Evolutionary conservation across 306 rosid species (phyloP).

Genomic region (Prunus salicina): DNA sequence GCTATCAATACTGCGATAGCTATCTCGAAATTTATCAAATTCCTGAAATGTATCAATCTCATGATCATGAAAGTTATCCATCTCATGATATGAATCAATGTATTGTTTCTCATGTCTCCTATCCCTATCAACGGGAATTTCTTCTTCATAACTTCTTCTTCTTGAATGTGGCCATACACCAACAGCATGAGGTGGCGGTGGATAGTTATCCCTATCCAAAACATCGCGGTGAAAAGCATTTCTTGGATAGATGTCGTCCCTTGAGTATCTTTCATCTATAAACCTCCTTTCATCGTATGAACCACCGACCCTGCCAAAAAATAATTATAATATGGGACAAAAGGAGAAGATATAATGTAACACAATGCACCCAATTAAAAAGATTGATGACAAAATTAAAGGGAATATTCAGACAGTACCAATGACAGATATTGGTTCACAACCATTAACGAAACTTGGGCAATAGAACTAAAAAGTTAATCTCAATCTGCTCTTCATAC

Average conservation of each 20-base stretch:
- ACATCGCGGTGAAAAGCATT: constrained; percentile 63
- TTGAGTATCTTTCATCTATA: constrained; percentile 78
- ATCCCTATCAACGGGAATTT: constrained; percentile 68
- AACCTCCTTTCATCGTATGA: constrained; percentile 81
- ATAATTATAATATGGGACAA: constrained; percentile 44
- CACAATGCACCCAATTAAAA: constrained; percentile 22
- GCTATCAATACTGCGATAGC: constrained; percentile 53
- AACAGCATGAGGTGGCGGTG: constrained; percentile 58
- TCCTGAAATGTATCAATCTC: constrained; percentile 61
- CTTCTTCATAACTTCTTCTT: constrained; percentile 79
- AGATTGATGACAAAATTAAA: constrained; percentile 15
- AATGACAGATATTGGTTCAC: not conserved
- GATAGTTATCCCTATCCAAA: constrained; percentile 74
- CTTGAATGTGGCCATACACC: constrained; percentile 83
- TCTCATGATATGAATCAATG: constrained; percentile 58
- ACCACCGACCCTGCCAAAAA: constrained; percentile 71
- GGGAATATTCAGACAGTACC: not conserved
- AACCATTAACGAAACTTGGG: constrained; percentile 1
- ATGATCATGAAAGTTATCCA: constrained; percentile 60
- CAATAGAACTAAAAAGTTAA: not conserved
- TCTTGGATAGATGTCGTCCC: constrained; percentile 68
- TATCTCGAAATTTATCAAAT: constrained; percentile 73
- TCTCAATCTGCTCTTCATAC: not conserved
- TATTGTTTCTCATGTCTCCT: constrained; percentile 73
- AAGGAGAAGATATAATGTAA: constrained; percentile 35